Evolutionary conservation across 176 grass and related monocot genomes (phyloP), one percentile per base, ranked within the genome.

Genomic region (Eremochloa ophiuroides): DNA sequence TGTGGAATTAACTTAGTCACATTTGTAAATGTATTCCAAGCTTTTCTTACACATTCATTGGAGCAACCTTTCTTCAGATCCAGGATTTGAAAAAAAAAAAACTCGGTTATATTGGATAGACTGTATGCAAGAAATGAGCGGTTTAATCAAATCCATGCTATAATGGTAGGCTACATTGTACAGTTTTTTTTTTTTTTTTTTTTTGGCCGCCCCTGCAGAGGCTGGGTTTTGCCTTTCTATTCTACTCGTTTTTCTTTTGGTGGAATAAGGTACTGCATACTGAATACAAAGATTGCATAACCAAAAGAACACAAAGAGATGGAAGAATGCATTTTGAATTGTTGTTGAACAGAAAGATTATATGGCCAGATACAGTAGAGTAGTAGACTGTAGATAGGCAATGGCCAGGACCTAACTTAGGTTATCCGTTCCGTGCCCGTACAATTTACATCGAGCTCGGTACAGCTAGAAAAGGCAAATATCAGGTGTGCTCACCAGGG

Each of bases 351-450:
- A 71, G 44, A 71, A 7, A 15, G 33, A 56, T 23, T 56, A 74
- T 41, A 26, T 41, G 6, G 42, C 13, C 43, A 46, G 12, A 44
- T 51, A 17, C 48, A n/a, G n/a, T n/a, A n/a, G n/a, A n/a, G n/a
- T n/a, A 51, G 48, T 51, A 46, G 43, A 46, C 33, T 34, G 33
- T 5, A 47, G 41, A 71, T 61, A 61, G 17, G 18, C 34, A 76
- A 80, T 82, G 66, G 72, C 82, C 87, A 87, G 62, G 82, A 80
- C 66, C 78, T 50, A 87, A 75, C 67, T 82, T 40, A 90, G 81
- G 77, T 27, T 44, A 89, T 93, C 69, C 87, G 76, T 81, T 89
- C 87, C 83, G 87, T 93, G 76, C n/a, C 56, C 46, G 73, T 62
- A 67, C 41, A 13, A 43, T 50, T 29, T 18, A 73, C 42, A 38